Base-by-base conservation (phyloP, 1,139 yeast genomes). In the Pichia kudriavzevii region DNA sequence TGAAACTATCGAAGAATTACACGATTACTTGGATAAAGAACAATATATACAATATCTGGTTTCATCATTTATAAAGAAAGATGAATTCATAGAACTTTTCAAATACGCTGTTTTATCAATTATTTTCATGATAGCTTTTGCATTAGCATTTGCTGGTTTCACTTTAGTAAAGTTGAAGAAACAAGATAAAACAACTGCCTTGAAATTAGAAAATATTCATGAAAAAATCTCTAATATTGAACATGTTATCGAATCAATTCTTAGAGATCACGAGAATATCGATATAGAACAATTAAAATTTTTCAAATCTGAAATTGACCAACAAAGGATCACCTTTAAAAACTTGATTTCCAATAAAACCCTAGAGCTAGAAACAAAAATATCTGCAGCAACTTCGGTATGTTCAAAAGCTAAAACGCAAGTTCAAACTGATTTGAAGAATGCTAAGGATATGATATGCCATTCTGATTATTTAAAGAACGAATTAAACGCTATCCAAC, bases 181-280 rank as follows among this genome's bases (percentile, higher is more conserved):
- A 1, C 3, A 28, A 4, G 26, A 30, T 7, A 33, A 26, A 8
- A 24, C 9, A 7, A 2, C 30, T 15, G 12, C 19, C n/a, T 11
- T 13, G 5, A 18, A n/a, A 4, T n/a, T 22, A 5, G 17, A 9
- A 3, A 7, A 12, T 2, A 17, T 26, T 7, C n/a, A 25, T n/a
- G 33, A 30, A 22, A 30, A 26, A 15, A 6, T 35, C 2, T 17
- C 32, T 5, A 15, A 29, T 15, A 20, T 28, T 2, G 39, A 41
- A 31, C n/a, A 17, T 14, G 42, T 41, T 5, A 32, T 41, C 17
- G 40, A 41, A 18, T 28, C 38, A 3, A 34, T 41, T 10, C 15
- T 41, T 4, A 26, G 22, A 17, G 44, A 41, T 13, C 24, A 31
- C 11, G 34, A 39, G 16, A 5, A 26, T 5, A n/a, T 33, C 3